phyloP scores from a whole-genome alignment of 169 alveolate genomes.

The Nephromyces sp. region DNA sequence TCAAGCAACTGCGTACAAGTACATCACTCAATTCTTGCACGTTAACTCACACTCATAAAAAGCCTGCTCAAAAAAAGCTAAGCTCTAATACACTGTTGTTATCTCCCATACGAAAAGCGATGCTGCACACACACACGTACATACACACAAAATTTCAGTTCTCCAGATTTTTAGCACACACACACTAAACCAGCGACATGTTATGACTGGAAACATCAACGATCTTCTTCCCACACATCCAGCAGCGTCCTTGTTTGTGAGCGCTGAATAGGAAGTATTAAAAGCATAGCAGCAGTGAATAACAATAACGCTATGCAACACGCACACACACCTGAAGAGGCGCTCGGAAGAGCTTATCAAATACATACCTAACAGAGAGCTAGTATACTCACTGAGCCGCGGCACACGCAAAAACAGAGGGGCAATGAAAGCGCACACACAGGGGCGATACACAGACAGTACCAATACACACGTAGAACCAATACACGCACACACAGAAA shows the following conservation, averaged over 20 bases:
- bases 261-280: conserved; percentile 23
- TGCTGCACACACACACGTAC: no score
- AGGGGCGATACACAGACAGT: not conserved
- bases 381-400: not conserved
- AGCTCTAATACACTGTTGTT: no score
- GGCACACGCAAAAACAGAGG: not conserved
- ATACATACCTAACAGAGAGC: not conserved
- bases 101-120: no score
- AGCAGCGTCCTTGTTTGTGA: conserved; percentile 29
- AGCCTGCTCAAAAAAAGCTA: no score
- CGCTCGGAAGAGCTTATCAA: not conserved
- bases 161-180: no score
- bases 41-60: no score
- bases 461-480: not conserved
- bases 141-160: no score
- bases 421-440: not conserved
- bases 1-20: no score
- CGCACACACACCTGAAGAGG: not conserved
- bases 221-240: conserved; percentile 38
- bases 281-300: not conserved
- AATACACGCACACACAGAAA: not conserved
- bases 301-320: not conserved
- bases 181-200: conserved; percentile 31
- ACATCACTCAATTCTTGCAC: no score
- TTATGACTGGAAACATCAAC: conserved; percentile 25